These are phyloP conservation scores for Epichloe gansuensis DNA, from an alignment of 2,329 filamentous ascomycete species.

Conservation along the genomic window DNA sequence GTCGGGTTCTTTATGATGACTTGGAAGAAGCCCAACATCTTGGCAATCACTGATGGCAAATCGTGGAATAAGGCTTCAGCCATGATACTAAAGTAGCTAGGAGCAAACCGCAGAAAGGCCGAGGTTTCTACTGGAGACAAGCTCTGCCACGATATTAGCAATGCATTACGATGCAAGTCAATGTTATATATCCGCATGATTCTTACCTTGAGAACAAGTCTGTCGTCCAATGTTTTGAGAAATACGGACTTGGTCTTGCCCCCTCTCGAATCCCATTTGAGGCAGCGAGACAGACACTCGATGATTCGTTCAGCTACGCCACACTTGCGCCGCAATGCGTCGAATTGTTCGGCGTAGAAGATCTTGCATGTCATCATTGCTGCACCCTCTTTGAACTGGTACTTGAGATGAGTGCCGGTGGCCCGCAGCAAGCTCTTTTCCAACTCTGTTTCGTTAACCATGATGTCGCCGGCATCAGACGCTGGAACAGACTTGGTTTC, in stretches of 20 bases:
- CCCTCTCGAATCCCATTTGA: conserved; percentile 96
- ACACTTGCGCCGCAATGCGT: conserved; percentile 84
- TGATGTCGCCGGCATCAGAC: conserved; percentile 25
- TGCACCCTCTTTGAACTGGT: conserved; percentile 87
- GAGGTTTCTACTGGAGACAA: conserved; percentile 84
- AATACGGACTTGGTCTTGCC: conserved; percentile 98
- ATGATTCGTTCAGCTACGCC: conserved; percentile 88
- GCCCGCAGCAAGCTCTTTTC: conserved; percentile 74
- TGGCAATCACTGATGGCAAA: conserved; percentile 89
- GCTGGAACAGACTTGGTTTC: conserved; percentile 18
- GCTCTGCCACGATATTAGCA: conserved; percentile 34
- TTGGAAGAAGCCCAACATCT: conserved; percentile 98
- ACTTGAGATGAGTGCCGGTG: conserved; percentile 88
- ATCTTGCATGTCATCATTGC: conserved; percentile 96
- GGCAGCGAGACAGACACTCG: conserved; percentile 84
- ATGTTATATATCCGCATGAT: background rate
- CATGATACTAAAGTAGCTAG: conserved; percentile 96
- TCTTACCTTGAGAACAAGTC: conserved; percentile 68
- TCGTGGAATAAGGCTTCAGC: conserved; percentile 91
- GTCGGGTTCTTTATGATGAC: conserved; percentile 91
- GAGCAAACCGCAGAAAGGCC: conserved; percentile 88
- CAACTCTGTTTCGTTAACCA: conserved; percentile 54
- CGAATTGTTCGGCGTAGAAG: conserved; percentile 96
- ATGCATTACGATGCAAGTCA: background rate
- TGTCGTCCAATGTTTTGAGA: conserved; percentile 88